A percentile compares a stretch with the other conserved stretches of the same genome.
phyloP scores from a whole-genome alignment of 495 filamentous ascomycete species.

The Astrothelium macrocarpum region DNA sequence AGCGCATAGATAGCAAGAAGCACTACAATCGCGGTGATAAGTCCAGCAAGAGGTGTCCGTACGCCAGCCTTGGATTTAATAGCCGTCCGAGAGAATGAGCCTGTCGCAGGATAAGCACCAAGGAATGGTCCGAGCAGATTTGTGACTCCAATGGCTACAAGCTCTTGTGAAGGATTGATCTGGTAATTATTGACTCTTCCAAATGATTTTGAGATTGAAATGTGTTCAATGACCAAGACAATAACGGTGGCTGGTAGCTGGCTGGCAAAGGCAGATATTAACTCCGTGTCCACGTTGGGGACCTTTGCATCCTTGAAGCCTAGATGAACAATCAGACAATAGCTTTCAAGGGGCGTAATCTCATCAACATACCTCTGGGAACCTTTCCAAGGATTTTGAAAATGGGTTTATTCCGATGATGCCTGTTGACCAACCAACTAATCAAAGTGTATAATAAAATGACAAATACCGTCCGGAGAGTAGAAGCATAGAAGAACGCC shows the following conservation, averaged over 20 bases:
- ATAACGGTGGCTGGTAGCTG: constrained; percentile 76
- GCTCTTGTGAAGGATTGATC: constrained; percentile 95
- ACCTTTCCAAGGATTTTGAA: constrained; percentile 66
- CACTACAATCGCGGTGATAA: constrained; percentile 82
- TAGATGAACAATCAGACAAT: constrained; percentile 19
- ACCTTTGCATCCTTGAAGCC: constrained; percentile 75
- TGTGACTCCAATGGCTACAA: constrained; percentile 87
- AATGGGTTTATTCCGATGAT: constrained; percentile 39
- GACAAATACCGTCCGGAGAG: constrained; percentile 82
- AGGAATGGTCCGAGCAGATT: constrained; percentile 92
- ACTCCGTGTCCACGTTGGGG: constrained; percentile 53
- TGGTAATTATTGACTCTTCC: constrained; percentile 94
- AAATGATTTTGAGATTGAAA: constrained; percentile 93
- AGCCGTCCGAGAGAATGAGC: constrained; percentile 93
- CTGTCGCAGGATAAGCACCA: constrained; percentile 87
- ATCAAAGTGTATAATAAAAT: constrained; percentile 91
- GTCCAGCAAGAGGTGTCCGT: constrained; percentile 81
- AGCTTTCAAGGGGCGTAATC: not conserved
- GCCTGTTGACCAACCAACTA: constrained; percentile 69
- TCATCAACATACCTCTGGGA: constrained; percentile 51
- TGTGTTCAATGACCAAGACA: constrained; percentile 79
- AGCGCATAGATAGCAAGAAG: constrained; percentile 92
- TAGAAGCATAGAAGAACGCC: constrained; percentile 79
- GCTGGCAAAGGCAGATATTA: constrained; percentile 52
- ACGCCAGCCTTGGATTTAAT: constrained; percentile 98